Evolutionary conservation across 371 early-diverging fungal species (phyloP).

Genomic region (Paraphysoderma sedebokerense): DNA sequence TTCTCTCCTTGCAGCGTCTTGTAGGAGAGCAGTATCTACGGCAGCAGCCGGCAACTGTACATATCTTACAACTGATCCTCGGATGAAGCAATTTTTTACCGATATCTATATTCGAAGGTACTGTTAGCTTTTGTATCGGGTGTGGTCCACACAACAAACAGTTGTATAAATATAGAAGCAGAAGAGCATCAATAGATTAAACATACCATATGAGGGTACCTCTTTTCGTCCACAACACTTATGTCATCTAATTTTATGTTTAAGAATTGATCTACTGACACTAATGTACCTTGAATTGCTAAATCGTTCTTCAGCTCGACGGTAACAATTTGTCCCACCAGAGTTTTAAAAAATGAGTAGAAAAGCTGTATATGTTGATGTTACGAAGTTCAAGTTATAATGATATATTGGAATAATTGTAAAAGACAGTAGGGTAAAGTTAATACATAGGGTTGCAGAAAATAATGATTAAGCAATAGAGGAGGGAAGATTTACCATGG

Average conservation of each 20-base stretch:
- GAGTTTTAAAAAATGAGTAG: constrained; percentile 97
- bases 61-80: constrained; percentile 96
- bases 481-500: too few relatives aligned
- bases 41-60: constrained; percentile 75
- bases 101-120: constrained; percentile 35
- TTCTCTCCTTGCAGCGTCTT: constrained; percentile 88
- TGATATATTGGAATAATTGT: too few relatives aligned
- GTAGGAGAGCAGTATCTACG: constrained; percentile 84
- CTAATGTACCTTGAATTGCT: constrained; percentile 75
- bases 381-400: too few relatives aligned
- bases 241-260: constrained; percentile 94
- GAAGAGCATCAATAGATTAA: background rate
- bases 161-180: background rate
- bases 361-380: too few relatives aligned
- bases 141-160: background rate
- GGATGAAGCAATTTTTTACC: constrained; percentile 92
- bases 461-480: too few relatives aligned
- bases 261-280: constrained; percentile 95
- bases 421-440: too few relatives aligned
- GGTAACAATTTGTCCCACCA: constrained; percentile 86
- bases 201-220: constrained; percentile 92
- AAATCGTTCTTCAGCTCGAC: constrained; percentile 98
- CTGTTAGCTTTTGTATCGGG: background rate
- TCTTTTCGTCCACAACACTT: constrained; percentile 63
- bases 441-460: too few relatives aligned